phyloP scores from a whole-genome alignment of 345 rosid genomes.

The Dipteronia dyeriana region DNA sequence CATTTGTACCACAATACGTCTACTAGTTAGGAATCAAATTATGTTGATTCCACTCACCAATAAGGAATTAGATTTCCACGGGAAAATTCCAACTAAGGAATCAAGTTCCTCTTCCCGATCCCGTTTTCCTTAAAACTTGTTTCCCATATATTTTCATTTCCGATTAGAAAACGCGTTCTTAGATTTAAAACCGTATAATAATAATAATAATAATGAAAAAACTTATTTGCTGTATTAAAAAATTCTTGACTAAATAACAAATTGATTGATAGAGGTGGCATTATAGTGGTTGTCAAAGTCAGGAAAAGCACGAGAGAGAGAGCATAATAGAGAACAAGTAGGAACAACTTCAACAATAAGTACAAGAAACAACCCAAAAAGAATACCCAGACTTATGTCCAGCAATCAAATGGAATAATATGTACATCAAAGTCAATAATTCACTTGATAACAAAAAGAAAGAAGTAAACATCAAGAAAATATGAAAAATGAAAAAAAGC shows the following conservation, averaged over 20 bases:
- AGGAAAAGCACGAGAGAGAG: neutral
- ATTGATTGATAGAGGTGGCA: neutral
- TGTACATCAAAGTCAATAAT: conserved; percentile 35
- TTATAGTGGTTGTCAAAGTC: neutral
- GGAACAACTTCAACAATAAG: conserved; percentile 14
- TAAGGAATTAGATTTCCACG: no score
- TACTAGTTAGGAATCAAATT: no score
- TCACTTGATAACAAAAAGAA: conserved; percentile 12
- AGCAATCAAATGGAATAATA: conserved; percentile 44
- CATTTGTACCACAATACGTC: no score
- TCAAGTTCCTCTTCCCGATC: no score
- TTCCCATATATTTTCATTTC: no score
- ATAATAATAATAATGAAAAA: neutral
- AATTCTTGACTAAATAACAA: no score
- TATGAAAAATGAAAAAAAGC: neutral
- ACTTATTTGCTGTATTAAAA: neutral
- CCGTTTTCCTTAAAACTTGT: no score
- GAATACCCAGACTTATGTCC: conserved; percentile 37
- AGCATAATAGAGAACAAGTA: conserved; percentile 6
- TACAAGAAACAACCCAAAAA: conserved; percentile 24
- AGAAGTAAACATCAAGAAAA: neutral
- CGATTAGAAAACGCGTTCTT: no score
- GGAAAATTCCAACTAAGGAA: no score
- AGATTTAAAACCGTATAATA: no score
- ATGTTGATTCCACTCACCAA: no score